These are phyloP conservation scores for Stachybotrys chartarum DNA, from an alignment of 2,329 filamentous ascomycete genomes.

Conservation along the genomic window DNA sequence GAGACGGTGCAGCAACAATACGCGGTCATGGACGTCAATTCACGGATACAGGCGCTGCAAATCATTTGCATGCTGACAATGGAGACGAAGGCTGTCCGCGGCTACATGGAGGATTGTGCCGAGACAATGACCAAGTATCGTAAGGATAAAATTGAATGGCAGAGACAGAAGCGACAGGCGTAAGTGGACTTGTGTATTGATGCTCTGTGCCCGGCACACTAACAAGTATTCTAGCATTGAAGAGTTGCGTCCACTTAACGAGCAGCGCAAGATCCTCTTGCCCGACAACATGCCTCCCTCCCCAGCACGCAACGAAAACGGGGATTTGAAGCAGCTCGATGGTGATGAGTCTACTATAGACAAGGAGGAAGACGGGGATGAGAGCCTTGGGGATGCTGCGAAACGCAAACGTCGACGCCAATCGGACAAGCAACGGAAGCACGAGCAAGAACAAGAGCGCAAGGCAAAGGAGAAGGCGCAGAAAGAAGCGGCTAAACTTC, in stretches of 20 bases:
- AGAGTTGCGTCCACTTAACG: conserved; percentile 63
- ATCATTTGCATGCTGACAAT: conserved; percentile 80
- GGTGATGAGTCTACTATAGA: conserved; percentile 52
- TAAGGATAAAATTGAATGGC: conserved; percentile 92
- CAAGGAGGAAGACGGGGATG: conserved; percentile 54
- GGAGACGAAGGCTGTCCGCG: conserved; percentile 78
- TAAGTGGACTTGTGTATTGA: conserved; percentile 31
- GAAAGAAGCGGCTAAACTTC: conserved; percentile 55
- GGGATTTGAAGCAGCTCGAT: conserved; percentile 54
- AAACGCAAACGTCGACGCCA: conserved; percentile 48
- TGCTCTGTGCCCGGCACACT: conserved; percentile 2
- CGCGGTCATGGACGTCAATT: conserved; percentile 70
- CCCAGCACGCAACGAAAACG: conserved; percentile 43
- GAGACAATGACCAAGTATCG: conserved; percentile 91
- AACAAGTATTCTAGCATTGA: conserved; percentile 45
- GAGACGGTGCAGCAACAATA: conserved; percentile 71
- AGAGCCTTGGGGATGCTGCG: conserved; percentile 62
- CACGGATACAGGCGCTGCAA: conserved; percentile 72
- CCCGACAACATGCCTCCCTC: conserved; percentile 66
- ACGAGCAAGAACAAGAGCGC: conserved; percentile 66
- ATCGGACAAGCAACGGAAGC: conserved; percentile 65
- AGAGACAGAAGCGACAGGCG: conserved; percentile 66
- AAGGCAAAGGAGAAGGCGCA: conserved; percentile 47
- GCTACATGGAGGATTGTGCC: conserved; percentile 85
- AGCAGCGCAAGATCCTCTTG: conserved; percentile 64